phyloP scores from a whole-genome alignment of 441 rosid genomes.

The Populus tomentosa region DNA sequence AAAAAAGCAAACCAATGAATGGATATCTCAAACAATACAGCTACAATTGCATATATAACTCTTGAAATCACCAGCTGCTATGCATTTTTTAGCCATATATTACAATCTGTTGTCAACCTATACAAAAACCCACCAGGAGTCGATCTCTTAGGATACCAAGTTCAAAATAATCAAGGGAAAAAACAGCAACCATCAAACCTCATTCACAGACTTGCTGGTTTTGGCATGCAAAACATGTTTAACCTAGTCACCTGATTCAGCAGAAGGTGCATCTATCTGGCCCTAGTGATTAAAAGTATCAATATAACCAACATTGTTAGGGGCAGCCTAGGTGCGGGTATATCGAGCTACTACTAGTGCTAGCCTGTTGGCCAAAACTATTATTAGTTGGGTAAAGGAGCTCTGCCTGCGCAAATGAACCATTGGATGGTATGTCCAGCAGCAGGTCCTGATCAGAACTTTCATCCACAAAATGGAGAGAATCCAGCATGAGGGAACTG shows the following conservation, averaged over 20 bases:
- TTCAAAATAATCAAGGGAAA: constrained; percentile 33
- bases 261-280: constrained; percentile 27
- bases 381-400: constrained; percentile 55
- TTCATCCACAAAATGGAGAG: constrained; percentile 49
- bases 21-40: constrained; percentile 9
- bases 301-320: constrained; percentile 22
- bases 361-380: constrained; percentile 48
- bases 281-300: constrained; percentile 25
- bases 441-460: constrained; percentile 77
- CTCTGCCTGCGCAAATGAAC: constrained; percentile 90
- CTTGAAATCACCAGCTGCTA: constrained; percentile 30
- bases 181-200: constrained; percentile 36
- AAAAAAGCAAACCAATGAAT: not conserved
- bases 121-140: constrained; percentile 43
- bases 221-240: constrained; percentile 36
- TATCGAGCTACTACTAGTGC: constrained; percentile 52
- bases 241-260: constrained; percentile 27
- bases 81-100: constrained; percentile 46
- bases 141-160: constrained; percentile 37
- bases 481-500: constrained; percentile 55
- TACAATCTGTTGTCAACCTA: constrained; percentile 60
- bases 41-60: constrained; percentile 26
- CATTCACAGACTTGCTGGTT: constrained; percentile 34
- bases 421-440: constrained; percentile 73
- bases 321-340: constrained; percentile 36